phyloP scores from a whole-genome alignment of 2,329 filamentous ascomycete species.

The Microcyclosporella mali region DNA sequence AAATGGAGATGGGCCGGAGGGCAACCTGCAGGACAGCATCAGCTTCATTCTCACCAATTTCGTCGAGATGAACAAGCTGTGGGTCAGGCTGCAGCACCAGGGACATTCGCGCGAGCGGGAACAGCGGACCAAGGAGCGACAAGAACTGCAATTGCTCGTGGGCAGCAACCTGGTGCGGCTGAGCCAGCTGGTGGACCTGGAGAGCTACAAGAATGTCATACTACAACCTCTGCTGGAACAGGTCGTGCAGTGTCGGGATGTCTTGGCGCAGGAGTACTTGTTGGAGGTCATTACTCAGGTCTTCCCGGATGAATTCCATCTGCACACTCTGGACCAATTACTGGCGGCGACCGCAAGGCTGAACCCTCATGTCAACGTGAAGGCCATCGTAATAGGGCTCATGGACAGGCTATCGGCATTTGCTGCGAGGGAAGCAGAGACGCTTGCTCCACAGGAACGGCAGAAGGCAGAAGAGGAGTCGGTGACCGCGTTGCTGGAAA shows the following conservation, averaged over 20 bases:
- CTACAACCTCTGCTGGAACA: slow-evolving; percentile 86
- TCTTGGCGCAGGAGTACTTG: slow-evolving; percentile 93
- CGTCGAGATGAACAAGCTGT: slow-evolving; percentile 99
- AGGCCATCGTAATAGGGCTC: slow-evolving; percentile 92
- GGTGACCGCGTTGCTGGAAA: slow-evolving; percentile 68
- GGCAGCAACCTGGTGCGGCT: slow-evolving; percentile 93
- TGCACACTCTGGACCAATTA: slow-evolving; percentile 93
- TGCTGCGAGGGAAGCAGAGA: slow-evolving; percentile 78
- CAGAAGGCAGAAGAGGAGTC: slow-evolving; percentile 80
- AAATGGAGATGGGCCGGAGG: slow-evolving; percentile 82
- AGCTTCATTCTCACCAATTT: slow-evolving; percentile 98
- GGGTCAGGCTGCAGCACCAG: slow-evolving; percentile 95
- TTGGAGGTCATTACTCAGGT: slow-evolving; percentile 98
- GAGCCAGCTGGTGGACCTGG: slow-evolving; percentile 90
- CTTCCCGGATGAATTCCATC: slow-evolving; percentile 96
- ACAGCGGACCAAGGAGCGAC: slow-evolving; percentile 85
- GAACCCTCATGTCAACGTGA: slow-evolving; percentile 95
- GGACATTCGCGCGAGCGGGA: slow-evolving; percentile 93
- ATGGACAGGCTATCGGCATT: slow-evolving; percentile 96
- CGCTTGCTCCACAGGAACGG: slow-evolving; percentile 62
- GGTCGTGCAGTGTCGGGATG: slow-evolving; percentile 95
- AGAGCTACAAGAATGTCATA: slow-evolving; percentile 87
- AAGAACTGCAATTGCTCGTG: slow-evolving; percentile 90
- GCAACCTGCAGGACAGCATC: slow-evolving; percentile 93
- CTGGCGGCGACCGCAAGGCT: slow-evolving; percentile 86